Conservation (phyloP, 2,329 filamentous ascomycete species). For the Colletotrichum kahawae region DNA sequence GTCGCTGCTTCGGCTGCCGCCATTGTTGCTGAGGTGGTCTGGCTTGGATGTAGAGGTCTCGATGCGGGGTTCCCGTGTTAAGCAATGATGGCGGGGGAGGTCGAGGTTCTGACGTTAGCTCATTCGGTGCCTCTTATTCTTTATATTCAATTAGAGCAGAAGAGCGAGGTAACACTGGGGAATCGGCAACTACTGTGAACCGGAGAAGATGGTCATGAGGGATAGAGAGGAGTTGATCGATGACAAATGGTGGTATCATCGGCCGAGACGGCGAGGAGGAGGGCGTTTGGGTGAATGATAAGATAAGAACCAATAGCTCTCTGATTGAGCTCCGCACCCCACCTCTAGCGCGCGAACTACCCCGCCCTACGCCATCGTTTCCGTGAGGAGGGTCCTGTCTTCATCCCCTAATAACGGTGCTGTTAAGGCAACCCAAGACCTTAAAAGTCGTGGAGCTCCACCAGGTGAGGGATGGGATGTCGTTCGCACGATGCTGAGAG, state of each 20-base stretch:
- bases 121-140: not conserved
- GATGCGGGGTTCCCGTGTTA: not conserved
- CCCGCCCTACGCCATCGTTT: slow-evolving; percentile 1
- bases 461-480: not conserved
- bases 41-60: no score
- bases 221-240: not conserved
- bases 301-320: slow-evolving; percentile 6
- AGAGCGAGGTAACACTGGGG: not conserved
- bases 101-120: not conserved
- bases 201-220: not conserved
- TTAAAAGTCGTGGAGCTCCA: not conserved
- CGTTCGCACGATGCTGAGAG: not conserved
- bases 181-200: not conserved
- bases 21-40: slow-evolving; percentile 32
- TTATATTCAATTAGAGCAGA: not conserved
- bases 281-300: not conserved
- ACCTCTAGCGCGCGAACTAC: slow-evolving; percentile 14
- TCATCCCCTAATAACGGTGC: not conserved
- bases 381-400: not conserved
- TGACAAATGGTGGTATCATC: slow-evolving; percentile 5
- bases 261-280: not conserved
- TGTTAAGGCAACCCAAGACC: not conserved
- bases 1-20: slow-evolving; percentile 30
- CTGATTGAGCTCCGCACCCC: slow-evolving; percentile 12
- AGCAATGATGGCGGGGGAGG: not conserved